Conservation (phyloP, 2,329 filamentous ascomycete genomes). For the Gyromitra esculenta region DNA sequence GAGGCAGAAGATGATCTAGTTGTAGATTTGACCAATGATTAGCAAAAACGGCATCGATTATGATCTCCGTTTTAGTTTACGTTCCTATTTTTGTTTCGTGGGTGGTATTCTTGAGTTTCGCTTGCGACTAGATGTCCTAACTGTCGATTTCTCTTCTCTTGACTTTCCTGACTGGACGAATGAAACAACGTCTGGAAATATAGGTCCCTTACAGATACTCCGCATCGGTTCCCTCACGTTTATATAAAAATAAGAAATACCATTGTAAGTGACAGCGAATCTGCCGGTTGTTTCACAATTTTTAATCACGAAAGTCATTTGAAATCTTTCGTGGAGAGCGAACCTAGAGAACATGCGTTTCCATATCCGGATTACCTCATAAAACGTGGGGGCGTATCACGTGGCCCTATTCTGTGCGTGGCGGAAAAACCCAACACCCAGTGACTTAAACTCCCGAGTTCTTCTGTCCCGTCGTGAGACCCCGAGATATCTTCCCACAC, state of each 20-base stretch:
- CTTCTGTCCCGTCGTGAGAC: neutral
- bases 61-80: neutral
- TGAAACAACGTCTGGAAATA: neutral
- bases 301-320: neutral
- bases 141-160: neutral
- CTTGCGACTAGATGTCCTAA: neutral
- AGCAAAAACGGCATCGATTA: neutral
- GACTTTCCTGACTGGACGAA: neutral
- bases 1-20: neutral
- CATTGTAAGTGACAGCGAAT: neutral
- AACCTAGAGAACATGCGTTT: neutral
- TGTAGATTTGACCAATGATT: constrained; percentile 16
- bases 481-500: neutral
- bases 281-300: neutral
- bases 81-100: neutral
- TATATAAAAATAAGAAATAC: neutral
- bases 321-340: neutral
- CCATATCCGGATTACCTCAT: neutral
- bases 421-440: neutral
- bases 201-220: neutral
- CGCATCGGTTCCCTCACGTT: neutral
- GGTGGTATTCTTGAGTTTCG: neutral
- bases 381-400: neutral
- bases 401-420: neutral
- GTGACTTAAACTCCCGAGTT: neutral